Evolutionary conservation across 78 protist genomes (phyloP).

Genomic region (Dictyostelium purpureum): DNA sequence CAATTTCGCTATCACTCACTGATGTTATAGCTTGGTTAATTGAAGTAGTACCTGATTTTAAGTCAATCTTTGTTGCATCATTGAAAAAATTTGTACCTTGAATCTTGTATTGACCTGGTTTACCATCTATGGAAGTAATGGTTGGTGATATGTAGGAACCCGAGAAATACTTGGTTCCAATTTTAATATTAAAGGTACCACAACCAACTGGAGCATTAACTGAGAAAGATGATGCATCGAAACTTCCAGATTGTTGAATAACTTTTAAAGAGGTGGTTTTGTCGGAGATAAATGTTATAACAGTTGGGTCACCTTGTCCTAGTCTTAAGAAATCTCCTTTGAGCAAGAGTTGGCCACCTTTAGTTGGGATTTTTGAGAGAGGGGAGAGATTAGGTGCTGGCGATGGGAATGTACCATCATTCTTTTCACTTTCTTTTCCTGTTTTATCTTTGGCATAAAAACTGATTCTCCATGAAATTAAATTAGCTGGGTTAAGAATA

Average conservation of each 20-base stretch:
- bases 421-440: too few relatives aligned
- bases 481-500: too few relatives aligned
- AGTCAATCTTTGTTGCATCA: not conserved
- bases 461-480: too few relatives aligned
- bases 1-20: not conserved
- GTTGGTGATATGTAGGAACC: too few relatives aligned
- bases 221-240: not conserved
- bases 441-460: too few relatives aligned
- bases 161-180: not conserved
- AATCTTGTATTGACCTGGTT: not conserved
- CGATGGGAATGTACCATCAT: too few relatives aligned
- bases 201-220: not conserved
- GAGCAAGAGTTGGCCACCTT: not conserved
- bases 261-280: too few relatives aligned
- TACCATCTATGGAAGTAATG: not conserved
- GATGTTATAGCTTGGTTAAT: not conserved
- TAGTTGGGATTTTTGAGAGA: too few relatives aligned
- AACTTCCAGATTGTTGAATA: too few relatives aligned
- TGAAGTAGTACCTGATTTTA: not conserved
- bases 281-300: too few relatives aligned
- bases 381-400: too few relatives aligned
- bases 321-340: not conserved
- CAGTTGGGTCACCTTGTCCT: not conserved
- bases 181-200: not conserved
- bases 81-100: not conserved